phyloP scores from a whole-genome alignment of 2,329 filamentous ascomycete genomes.

The Aspergillus tanneri region DNA sequence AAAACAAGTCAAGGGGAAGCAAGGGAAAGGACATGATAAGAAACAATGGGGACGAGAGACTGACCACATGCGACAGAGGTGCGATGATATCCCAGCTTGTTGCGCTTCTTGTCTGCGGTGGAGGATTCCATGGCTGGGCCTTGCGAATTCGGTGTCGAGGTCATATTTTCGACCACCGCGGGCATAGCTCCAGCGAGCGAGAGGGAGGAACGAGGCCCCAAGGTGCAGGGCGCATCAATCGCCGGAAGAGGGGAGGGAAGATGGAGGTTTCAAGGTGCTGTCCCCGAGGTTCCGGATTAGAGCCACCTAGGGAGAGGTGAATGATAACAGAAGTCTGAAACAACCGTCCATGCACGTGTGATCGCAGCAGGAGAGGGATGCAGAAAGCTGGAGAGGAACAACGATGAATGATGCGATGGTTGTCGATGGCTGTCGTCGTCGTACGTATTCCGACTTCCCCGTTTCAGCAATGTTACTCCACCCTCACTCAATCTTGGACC shows the following conservation, averaged over 20 bases:
- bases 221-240: conserved; percentile 30
- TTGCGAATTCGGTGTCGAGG: conserved; percentile 34
- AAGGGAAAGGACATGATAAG: not conserved
- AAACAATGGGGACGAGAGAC: too few relatives aligned
- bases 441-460: conserved; percentile 12
- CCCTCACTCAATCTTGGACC: conserved; percentile 12
- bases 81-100: conserved; percentile 92
- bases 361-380: conserved; percentile 2
- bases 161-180: conserved; percentile 36
- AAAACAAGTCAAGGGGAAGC: not conserved
- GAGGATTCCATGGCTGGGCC: conserved; percentile 39
- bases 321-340: not conserved
- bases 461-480: conserved; percentile 22
- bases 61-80: conserved; percentile 94
- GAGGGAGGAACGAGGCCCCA: conserved; percentile 18
- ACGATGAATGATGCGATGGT: conserved; percentile 1
- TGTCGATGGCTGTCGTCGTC: conserved; percentile 8
- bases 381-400: conserved; percentile 2
- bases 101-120: conserved; percentile 67
- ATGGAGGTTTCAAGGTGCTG: not conserved
- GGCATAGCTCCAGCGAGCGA: conserved; percentile 39
- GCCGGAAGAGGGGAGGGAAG: conserved; percentile 5
- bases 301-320: conserved; percentile 1
- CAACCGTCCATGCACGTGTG: conserved; percentile 11
- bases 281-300: not conserved